phyloP scores from a whole-genome alignment of 1,284 basidiomycete species.

The Lentinus polychrous region DNA sequence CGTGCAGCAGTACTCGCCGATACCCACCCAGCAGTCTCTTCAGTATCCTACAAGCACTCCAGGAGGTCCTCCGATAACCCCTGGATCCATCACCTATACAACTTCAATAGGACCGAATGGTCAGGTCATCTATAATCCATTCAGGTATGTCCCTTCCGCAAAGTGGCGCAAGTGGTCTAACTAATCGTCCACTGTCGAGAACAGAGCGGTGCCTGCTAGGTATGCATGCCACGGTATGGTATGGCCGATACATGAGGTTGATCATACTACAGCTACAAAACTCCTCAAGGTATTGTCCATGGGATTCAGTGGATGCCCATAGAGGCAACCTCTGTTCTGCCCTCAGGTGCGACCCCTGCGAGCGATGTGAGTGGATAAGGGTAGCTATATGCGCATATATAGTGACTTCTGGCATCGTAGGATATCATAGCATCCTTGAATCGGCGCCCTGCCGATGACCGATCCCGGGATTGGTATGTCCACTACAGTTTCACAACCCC shows the following conservation, averaged over 20 bases:
- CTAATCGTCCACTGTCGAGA: slow-evolving; percentile 8
- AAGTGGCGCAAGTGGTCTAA: slow-evolving; percentile 5
- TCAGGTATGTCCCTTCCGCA: slow-evolving; percentile 43
- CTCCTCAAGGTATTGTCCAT: slow-evolving; percentile 53
- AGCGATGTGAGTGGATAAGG: slow-evolving; percentile 31
- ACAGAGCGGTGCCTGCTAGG: slow-evolving; percentile 64
- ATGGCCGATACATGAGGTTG: background rate
- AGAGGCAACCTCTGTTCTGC: slow-evolving; percentile 54
- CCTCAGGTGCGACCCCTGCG: slow-evolving; percentile 52
- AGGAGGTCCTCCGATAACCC: slow-evolving; percentile 31
- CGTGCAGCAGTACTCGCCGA: slow-evolving; percentile 4
- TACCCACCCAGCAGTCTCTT: background rate
- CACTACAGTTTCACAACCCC: slow-evolving; percentile 18
- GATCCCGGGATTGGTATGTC: slow-evolving; percentile 34
- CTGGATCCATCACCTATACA: slow-evolving; percentile 64
- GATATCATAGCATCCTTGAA: slow-evolving; percentile 54
- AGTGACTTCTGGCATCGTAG: slow-evolving; percentile 26
- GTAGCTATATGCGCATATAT: background rate
- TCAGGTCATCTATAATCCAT: slow-evolving; percentile 55
- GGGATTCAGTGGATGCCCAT: slow-evolving; percentile 75
- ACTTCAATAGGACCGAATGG: slow-evolving; percentile 55
- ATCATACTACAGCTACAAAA: slow-evolving; percentile 51
- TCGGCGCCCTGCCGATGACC: slow-evolving; percentile 25
- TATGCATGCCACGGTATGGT: slow-evolving; percentile 22
- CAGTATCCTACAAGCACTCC: slow-evolving; percentile 9